Evolutionary conservation across 192 early-diverging fungal genomes (phyloP), one percentile per base, ranked within the genome.

Genomic region (Chytriomyces sp.): DNA sequence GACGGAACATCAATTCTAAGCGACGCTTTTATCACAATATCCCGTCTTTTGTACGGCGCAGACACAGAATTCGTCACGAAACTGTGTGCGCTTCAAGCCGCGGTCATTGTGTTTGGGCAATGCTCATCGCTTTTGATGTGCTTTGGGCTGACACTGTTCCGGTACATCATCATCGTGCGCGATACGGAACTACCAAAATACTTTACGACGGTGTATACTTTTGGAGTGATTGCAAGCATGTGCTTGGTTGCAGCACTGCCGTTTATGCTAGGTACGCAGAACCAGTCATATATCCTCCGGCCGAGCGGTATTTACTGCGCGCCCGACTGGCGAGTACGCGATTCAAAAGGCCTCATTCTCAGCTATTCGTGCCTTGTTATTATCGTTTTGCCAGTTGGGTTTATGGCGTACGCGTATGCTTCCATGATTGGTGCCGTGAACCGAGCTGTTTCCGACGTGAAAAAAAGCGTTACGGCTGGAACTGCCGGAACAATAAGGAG

Each of bases 331-430:
- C 11, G 10, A 16, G 45, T 46, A 5, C 66, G 66, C 26, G 26
- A 35, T 18, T 5, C 45, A 16, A 13, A 13, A 18, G 10, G 16
- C n/a, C 45, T 43, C 16, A 46, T 67, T 18, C 16, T 67, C 44
- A 46, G 8, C 28, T 43, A 16, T 16, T n/a, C 16, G 13, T 20
- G 16, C 28, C 16, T 67, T 35, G 16, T 24, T 16, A 46, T 28
- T 6, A 20, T 43, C n/a, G 45, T 47, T 8, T 13, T 28, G 16
- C 66, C 66, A 8, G 24, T 46, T 13, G 28, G 10, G 8, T 67
- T 67, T 13, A 67, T 67, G 11, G 66, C 43, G 18, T 67, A 45
- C 66, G 66, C 45, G 9, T 67, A 67, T 67, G 13, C 16, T 67
- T 28, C 16, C 10, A 67, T 18, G 45, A 16, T 11, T 8, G 46